Evolutionary conservation across 257 asterid species (phyloP).

Genomic region (Solanum pennellii): DNA sequence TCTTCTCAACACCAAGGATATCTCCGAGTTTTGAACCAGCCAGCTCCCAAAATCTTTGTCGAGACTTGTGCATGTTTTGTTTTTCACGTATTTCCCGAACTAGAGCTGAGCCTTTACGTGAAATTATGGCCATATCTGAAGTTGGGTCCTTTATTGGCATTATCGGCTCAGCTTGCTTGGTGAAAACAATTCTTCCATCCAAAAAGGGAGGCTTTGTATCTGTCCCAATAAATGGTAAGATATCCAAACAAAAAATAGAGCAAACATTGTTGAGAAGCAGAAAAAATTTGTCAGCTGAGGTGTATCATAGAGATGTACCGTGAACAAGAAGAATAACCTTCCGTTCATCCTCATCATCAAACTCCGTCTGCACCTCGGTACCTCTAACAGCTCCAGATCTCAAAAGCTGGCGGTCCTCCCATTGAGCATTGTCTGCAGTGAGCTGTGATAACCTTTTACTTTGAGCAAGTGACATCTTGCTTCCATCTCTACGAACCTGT

Average conservation of each 20-base stretch:
- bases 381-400: conserved; percentile 98
- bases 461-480: conserved; percentile 91
- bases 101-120: conserved; percentile 83
- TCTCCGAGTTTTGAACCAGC: conserved; percentile 96
- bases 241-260: neutral
- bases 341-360: conserved; percentile 92
- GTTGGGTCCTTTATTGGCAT: conserved; percentile 97
- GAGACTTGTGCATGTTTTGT: conserved; percentile 84
- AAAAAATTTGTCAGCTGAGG: neutral
- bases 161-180: conserved; percentile 90
- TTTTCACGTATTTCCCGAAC: conserved; percentile 92
- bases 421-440: conserved; percentile 97
- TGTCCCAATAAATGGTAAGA: conserved; percentile 22
- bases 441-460: conserved; percentile 90
- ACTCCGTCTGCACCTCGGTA: conserved; percentile 90
- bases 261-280: neutral
- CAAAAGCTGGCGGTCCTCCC: conserved; percentile 97
- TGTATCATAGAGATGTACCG: conserved; percentile 31
- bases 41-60: conserved; percentile 98
- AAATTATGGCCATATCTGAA: conserved; percentile 97
- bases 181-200: conserved; percentile 89
- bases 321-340: conserved; percentile 95
- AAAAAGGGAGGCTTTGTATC: conserved; percentile 98
- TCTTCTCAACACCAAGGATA: conserved; percentile 94
- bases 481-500: conserved; percentile 90